Evolutionary conservation across 2,329 filamentous ascomycete species (phyloP).

Genomic region (Capronia americana): DNA sequence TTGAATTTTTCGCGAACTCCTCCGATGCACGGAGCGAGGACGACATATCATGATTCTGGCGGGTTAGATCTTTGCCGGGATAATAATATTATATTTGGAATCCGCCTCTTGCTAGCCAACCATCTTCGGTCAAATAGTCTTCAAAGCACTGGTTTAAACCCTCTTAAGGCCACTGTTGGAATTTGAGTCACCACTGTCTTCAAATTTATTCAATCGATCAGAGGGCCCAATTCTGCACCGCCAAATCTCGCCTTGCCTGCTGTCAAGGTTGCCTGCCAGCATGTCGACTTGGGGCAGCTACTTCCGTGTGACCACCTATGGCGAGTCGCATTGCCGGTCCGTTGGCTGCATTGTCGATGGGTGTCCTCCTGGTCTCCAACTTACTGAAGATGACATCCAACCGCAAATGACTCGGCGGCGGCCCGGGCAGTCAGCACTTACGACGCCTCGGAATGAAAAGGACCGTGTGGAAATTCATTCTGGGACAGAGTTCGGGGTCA

Average conservation of each 20-base stretch:
- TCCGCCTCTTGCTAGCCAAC: not conserved
- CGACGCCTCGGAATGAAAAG: constrained; percentile 90
- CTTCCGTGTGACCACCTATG: constrained; percentile 84
- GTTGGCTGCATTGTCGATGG: constrained; percentile 96
- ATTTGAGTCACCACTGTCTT: not conserved
- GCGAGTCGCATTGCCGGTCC: constrained; percentile 88
- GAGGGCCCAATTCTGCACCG: not conserved
- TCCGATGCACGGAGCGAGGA: constrained; percentile 12
- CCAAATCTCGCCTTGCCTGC: not conserved
- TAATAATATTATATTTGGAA: not conserved
- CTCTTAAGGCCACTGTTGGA: not conserved
- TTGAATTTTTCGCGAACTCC: constrained; percentile 3
- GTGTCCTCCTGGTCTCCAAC: constrained; percentile 82
- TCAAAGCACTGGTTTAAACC: not conserved
- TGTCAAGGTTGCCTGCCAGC: constrained; percentile 39
- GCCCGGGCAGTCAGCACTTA: constrained; percentile 87
- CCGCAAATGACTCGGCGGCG: constrained; percentile 90
- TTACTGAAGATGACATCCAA: constrained; percentile 88
- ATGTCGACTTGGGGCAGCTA: constrained; percentile 90
- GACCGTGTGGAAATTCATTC: constrained; percentile 92
- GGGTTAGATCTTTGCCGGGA: not conserved
- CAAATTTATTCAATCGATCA: not conserved
- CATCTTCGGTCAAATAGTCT: no score
- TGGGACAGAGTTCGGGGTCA: constrained; percentile 87
- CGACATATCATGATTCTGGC: not conserved